Percentiles rank a stretch among this genome's conserved stretches.
These are phyloP conservation scores for Agrocybe pediades DNA, from an alignment of 768 basidiomycete species.

Conservation along the genomic window DNA sequence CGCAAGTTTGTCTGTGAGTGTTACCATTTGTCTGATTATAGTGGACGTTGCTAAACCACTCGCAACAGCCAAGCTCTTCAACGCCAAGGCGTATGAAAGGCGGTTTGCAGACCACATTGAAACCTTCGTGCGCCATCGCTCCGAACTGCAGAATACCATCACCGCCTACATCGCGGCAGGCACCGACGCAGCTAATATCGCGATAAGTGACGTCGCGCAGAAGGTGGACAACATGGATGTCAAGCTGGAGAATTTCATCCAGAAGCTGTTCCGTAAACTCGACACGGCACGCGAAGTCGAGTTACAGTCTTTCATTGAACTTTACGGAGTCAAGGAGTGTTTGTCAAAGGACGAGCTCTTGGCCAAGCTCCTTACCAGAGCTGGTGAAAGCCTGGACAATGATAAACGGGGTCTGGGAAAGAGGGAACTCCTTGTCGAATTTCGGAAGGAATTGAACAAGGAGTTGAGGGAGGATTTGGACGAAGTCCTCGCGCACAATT, in stretches of 20 bases:
- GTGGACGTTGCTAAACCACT: not conserved
- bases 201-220: conserved; percentile 19
- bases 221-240: conserved; percentile 22
- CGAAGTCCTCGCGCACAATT: not conserved
- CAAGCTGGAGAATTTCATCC: conserved; percentile 21
- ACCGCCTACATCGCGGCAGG: conserved; percentile 31
- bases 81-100: conserved; percentile 33
- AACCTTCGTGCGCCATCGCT: conserved; percentile 29
- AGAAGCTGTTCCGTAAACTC: conserved; percentile 30
- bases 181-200: conserved; percentile 26
- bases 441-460: not conserved
- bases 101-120: conserved; percentile 30
- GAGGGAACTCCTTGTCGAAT: not conserved
- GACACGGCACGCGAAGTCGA: conserved; percentile 36
- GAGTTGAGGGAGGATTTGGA: conserved; percentile 8
- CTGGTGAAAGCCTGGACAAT: conserved; percentile 11
- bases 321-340: conserved; percentile 33
- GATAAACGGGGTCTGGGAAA: not conserved
- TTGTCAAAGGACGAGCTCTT: conserved; percentile 31
- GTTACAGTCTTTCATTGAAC: conserved; percentile 29
- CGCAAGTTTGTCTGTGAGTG: conserved; percentile 30
- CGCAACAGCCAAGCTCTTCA: conserved; percentile 28
- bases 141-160: conserved; percentile 33
- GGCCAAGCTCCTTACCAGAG: conserved; percentile 21
- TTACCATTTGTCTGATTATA: not conserved